Base-by-base conservation (phyloP, 306 rosid genomes). In the Alnus rubra region DNA sequence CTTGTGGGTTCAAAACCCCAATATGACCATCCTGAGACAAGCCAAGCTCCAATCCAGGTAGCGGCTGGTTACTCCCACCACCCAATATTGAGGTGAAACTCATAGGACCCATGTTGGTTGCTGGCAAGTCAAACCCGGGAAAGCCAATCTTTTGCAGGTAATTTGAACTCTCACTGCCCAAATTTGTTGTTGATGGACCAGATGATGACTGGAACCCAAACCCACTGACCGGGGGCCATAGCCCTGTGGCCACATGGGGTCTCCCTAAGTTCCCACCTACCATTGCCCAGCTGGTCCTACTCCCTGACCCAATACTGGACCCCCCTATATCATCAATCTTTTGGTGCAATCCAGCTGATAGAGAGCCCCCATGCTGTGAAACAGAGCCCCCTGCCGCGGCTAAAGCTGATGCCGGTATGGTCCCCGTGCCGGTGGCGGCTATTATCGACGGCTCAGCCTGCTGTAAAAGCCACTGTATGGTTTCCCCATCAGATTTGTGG, bases 401-500 rank as follows among this genome's bases (percentile, higher is more conserved):
- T 1, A 95, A n/a, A 53, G 98, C 99, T 1, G 99, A 95, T 1
- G 98, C 98, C 1, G 99, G 99, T 6, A 95, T 90, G 9, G 99
- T 95, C 0, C 99, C 99, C 2, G 86, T 86, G 10, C 99, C 99
- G 0, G 99, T 95, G 52, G 97, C 90, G 0, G 98, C 99, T 15
- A 95, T 74, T 14, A 95, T 95, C 0, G 99, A 91, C 2, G 98
- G 97, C 80, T 95, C 99, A 11, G 99, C 94, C 62, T 93, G 98
- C 75, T 93, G 98, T 0, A 93, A 73, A 2, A 95, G 91, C 99
- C 99, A 95, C 90, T 95, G 99, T 59, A 95, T 95, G 35, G 98
- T 92, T 80, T 95, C 98, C 2, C 98, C 98, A 60, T 95, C 98
- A 28, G 98, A 95, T 88, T 95, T 95, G 88, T 95, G 97, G 60